Base-by-base conservation (phyloP, 2,329 filamentous ascomycete genomes). In the Pochonia chlamydosporia region DNA sequence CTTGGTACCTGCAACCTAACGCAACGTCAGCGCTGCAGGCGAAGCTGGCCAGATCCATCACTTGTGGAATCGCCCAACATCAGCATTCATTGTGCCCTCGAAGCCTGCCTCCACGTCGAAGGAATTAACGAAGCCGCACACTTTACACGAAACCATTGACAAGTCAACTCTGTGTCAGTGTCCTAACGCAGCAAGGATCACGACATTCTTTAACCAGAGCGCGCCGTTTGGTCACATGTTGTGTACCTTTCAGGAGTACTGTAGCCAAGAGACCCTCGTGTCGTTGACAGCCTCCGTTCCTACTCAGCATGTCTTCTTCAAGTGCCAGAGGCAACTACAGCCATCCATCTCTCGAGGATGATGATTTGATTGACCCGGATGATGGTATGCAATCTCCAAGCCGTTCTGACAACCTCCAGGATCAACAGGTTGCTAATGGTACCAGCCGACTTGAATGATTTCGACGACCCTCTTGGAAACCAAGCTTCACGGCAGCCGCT, bases 361-460 rank as follows among this genome's bases (percentile, higher is more conserved):
- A 85, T 57, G 85, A 89, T 58, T 68, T 90, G 59, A 88, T 91
- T 67, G 86, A 91, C 58, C 84, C 84, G 3, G 85, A 89, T 73
- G 84, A 90, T 69, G 85, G 86, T 89, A 69, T 56, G 69, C 18
- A n/a, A 36, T 25, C 11, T 25, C 20, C 21, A n/a, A 8, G 20
- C 28, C 9, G 18, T 18, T 24, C 13, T 9, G 14, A 23, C 18
- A 16, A 21, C 7, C n/a, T 31, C 5, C 31, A 18, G 11, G 45
- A 45, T 43, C 28, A 36, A 35, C 25, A 47, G 13, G n/a, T 43
- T 43, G 21, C 42, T 46, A 35, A 43, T 45, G 11, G 36, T 33
- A 11, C 14, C 59, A 89, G 88, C 87, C 61, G 89, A 90, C 58
- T 83, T 96, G 60, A 87, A 93, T 67, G 90, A 96, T 65, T 89